These are phyloP conservation scores for Russula abietina DNA, from an alignment of 768 basidiomycete genomes.

Conservation along the genomic window DNA sequence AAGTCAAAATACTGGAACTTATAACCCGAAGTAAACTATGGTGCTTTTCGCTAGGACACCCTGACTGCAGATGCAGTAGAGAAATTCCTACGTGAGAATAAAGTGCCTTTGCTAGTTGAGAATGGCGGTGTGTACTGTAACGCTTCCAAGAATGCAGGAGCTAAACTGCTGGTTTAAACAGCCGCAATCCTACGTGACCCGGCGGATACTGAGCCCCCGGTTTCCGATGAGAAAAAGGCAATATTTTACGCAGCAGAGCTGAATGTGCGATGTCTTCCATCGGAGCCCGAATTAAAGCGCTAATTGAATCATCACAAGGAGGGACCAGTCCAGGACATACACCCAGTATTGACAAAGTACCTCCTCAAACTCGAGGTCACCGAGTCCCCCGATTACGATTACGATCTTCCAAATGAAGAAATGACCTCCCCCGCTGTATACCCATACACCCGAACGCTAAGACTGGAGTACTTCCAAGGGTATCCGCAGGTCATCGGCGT, in stretches of 20 bases:
- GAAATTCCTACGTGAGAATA: background rate
- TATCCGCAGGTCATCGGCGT: constrained; percentile 3
- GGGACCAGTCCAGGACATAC: background rate
- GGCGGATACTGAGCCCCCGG: background rate
- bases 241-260: constrained; percentile 10
- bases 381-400: background rate
- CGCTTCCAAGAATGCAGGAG: no score
- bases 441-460: background rate
- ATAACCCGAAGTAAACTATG: background rate
- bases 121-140: constrained; percentile 6
- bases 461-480: constrained; percentile 11
- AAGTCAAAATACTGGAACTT: background rate
- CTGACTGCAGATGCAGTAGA: constrained; percentile 6
- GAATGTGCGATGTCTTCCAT: background rate
- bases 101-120: background rate
- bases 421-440: background rate
- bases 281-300: background rate
- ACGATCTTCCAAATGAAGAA: constrained; percentile 9
- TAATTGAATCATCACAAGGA: background rate
- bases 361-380: background rate
- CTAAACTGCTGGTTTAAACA: background rate
- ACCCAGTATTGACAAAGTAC: background rate
- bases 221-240: background rate
- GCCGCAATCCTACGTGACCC: background rate
- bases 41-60: background rate